Evolutionary conservation across 257 asterid species (phyloP), one percentile per base, ranked within the genome.

Genomic region (Eustoma russellianum): DNA sequence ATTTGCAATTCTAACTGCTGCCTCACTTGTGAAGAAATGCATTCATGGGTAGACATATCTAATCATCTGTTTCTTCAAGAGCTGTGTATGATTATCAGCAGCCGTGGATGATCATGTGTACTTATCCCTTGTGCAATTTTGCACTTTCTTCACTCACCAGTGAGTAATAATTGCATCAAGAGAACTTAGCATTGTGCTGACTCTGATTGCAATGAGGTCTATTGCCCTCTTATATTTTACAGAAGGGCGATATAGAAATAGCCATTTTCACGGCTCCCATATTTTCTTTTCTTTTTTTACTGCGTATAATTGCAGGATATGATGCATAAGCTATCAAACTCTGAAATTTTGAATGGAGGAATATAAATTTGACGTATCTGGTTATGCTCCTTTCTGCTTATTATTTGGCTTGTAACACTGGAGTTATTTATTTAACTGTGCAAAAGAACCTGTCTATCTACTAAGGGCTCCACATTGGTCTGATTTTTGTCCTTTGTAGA

Each of bases 291-390:
- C 15, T 48, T 17, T 17, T 19, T 48, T 48, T 16, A 12, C 52
- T 17, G 52, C 47, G n/a, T 52, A 30, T 68, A 10, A 7, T 43
- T 34, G 45, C 53, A 16, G 47, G 59, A 52, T 44, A 24, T 52
- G 46, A 52, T 55, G 55, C 55, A 48, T 52, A 60, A 54, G 62
- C 28, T 40, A 48, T 53, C 51, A 33, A 48, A 47, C 41, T 30
- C 50, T 24, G 24, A 57, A 33, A 14, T 54, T 59, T 60, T 17
- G 45, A 58, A 58, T 65, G 61, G 50, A 51, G 55, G 64, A 56
- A 60, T 38, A 38, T 38, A 38, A 8, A 64, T 44, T 44, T 56
- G 55, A 48, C 33, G 19, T 62, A 13, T 47, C 3, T 16, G 30
- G 17, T 5, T 16, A 16, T 5, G 13, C 30, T 16, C 3, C 11